Evolutionary conservation across 2,329 filamentous ascomycete genomes (phyloP).

Genomic region (Xylaria hypoxylon): DNA sequence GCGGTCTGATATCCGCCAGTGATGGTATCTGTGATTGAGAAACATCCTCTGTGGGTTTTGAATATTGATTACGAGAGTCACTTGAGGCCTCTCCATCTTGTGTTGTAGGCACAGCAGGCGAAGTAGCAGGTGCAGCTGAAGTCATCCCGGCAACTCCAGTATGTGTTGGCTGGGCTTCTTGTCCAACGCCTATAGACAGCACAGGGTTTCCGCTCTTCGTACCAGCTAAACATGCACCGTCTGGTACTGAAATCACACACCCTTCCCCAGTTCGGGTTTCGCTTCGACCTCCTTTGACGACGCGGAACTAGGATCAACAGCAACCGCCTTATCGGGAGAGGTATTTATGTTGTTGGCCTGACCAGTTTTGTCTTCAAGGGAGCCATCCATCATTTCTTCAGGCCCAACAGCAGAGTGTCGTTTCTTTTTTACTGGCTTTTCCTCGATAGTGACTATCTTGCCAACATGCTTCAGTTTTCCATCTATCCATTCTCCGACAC

Average conservation of each 20-base stretch:
- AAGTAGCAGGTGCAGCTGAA: constrained; percentile 7
- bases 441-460: constrained; percentile 71
- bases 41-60: constrained; percentile 25
- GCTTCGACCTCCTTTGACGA: constrained; percentile 25
- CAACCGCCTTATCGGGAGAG: constrained; percentile 35
- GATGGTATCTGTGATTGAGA: constrained; percentile 36
- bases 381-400: constrained; percentile 38
- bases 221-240: neutral
- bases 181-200: constrained; percentile 7
- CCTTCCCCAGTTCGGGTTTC: constrained; percentile 10
- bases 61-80: neutral
- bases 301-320: constrained; percentile 16
- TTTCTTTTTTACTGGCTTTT: constrained; percentile 67
- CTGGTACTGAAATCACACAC: constrained; percentile 1
- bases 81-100: constrained; percentile 9
- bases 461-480: constrained; percentile 79
- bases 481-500: constrained; percentile 83
- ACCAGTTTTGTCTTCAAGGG: constrained; percentile 44
- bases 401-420: constrained; percentile 53
- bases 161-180: constrained; percentile 21
- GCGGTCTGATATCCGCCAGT: constrained; percentile 40
- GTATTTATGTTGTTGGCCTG: constrained; percentile 30
- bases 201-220: constrained; percentile 7
- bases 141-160: constrained; percentile 5
- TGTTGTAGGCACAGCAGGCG: constrained; percentile 14